Evolutionary conservation across 202 grass and related monocot species (phyloP).

Genomic region (Schoenoplectus triqueter): DNA sequence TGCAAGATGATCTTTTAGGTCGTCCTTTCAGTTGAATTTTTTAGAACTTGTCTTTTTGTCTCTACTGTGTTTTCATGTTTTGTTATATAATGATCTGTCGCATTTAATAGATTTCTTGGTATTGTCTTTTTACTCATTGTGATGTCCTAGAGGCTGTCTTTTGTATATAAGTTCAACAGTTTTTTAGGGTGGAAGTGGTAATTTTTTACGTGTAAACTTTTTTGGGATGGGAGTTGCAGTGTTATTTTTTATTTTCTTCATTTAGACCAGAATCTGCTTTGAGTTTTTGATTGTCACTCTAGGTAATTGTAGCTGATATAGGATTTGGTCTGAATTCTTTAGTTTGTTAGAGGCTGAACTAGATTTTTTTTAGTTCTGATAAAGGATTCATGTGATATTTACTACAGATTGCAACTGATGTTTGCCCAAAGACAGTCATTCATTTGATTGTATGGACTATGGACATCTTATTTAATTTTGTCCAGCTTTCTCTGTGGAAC

Average conservation of each 20-base stretch:
- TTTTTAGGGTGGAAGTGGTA: not conserved
- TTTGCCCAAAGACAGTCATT: not conserved
- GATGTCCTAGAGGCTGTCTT: no score
- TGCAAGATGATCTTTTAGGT: not conserved
- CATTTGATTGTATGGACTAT: not conserved
- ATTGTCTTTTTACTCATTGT: not conserved
- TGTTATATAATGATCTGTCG: no score
- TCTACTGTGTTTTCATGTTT: no score
- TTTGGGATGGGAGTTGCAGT: not conserved
- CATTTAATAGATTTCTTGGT: no score
- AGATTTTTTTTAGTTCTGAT: not conserved
- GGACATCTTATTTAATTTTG: not conserved
- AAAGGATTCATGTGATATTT: not conserved
- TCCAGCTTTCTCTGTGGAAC: not conserved
- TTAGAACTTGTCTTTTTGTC: no score
- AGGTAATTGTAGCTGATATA: not conserved
- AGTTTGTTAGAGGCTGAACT: not conserved
- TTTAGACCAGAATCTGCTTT: not conserved
- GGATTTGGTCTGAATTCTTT: not conserved
- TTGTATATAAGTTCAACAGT: not conserved
- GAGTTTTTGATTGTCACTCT: constrained; percentile 12
- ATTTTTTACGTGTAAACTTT: no score
- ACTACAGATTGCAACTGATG: not conserved
- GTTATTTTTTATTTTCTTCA: not conserved
- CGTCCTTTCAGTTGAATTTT: not conserved